A percentile compares a stretch with the other conserved stretches of the same genome.
Conservation (phyloP, 2,329 filamentous ascomycete genomes). For the Neonectria ditissima region DNA sequence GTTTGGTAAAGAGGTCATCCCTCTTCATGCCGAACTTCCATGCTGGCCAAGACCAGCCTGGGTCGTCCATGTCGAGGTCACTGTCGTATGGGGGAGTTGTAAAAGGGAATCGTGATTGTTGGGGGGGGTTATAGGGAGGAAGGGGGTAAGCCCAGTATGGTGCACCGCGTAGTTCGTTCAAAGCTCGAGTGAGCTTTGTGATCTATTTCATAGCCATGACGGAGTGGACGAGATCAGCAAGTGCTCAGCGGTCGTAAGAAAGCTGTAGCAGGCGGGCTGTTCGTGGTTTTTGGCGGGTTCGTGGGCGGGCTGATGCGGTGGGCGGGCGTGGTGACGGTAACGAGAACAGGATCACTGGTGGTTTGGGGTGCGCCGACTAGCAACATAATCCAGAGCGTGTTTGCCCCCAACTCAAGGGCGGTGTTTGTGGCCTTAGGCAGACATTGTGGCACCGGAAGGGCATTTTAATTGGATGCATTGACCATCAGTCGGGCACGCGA, state of each 20-base stretch:
- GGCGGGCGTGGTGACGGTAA: conserved; percentile 40
- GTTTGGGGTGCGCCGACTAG: conserved; percentile 45
- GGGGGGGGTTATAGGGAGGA: conserved; percentile 35
- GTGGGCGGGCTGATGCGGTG: conserved; percentile 33
- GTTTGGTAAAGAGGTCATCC: conserved; percentile 67
- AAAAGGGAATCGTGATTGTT: conserved; percentile 28
- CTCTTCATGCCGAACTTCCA: conserved; percentile 74
- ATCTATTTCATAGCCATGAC: conserved; percentile 46
- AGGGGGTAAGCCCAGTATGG: conserved; percentile 37
- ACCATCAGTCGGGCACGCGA: conserved; percentile 33
- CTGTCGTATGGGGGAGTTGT: conserved; percentile 50
- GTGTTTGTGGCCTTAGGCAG: conserved; percentile 42
- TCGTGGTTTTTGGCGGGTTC: conserved; percentile 27
- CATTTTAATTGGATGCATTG: conserved; percentile 34
- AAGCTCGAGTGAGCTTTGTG: conserved; percentile 43
- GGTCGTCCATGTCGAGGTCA: conserved; percentile 69
- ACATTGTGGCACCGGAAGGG: background rate
- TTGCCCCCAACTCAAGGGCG: conserved; percentile 39
- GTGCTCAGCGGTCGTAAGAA: conserved; percentile 38
- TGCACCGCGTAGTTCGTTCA: conserved; percentile 32
- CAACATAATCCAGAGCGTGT: conserved; percentile 40
- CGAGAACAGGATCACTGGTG: conserved; percentile 40
- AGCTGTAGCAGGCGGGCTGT: conserved; percentile 36
- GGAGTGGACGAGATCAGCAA: conserved; percentile 22
- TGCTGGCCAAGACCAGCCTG: conserved; percentile 65